A percentile compares a stretch with the other conserved stretches of the same genome.
These are phyloP conservation scores for Parietaria judaica DNA, from an alignment of 306 rosid genomes.

Conservation along the genomic window DNA sequence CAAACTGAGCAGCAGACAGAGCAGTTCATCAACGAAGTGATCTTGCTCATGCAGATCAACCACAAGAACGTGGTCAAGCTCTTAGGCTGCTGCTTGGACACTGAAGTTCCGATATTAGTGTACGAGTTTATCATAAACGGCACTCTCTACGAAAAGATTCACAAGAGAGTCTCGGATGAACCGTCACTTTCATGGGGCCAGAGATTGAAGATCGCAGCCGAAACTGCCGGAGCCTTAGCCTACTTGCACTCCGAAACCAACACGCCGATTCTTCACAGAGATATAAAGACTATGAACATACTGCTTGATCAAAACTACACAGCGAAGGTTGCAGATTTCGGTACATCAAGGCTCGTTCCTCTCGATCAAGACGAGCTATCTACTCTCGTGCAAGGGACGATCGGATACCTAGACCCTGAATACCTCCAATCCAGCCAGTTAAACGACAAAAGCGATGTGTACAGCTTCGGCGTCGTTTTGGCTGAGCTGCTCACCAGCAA, in stretches of 20 bases:
- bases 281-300: conserved; percentile 13
- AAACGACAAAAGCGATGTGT: conserved; percentile 19
- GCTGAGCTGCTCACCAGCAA: conserved; percentile 18
- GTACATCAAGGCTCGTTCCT: conserved; percentile 9
- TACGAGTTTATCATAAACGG: conserved; percentile 15
- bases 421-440: conserved; percentile 13
- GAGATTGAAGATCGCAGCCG: conserved; percentile 13
- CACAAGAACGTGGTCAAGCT: conserved; percentile 21
- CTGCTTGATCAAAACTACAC: conserved; percentile 9
- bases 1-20: not conserved
- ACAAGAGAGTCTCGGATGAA: not conserved
- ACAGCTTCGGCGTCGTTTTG: conserved; percentile 24
- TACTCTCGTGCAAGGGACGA: conserved; percentile 18
- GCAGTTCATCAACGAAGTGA: conserved; percentile 22
- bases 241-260: conserved; percentile 13
- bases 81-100: conserved; percentile 21
- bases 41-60: conserved; percentile 18
- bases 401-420: conserved; percentile 21
- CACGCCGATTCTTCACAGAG: conserved; percentile 9
- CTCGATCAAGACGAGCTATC: conserved; percentile 1
- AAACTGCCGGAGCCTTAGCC: conserved; percentile 15
- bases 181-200: conserved; percentile 11
- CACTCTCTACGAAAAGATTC: conserved; percentile 11
- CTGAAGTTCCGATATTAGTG: conserved; percentile 11
- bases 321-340: conserved; percentile 14